These are phyloP conservation scores for Salvia sclarea DNA, from an alignment of 305 asterid species.

Conservation along the genomic window DNA sequence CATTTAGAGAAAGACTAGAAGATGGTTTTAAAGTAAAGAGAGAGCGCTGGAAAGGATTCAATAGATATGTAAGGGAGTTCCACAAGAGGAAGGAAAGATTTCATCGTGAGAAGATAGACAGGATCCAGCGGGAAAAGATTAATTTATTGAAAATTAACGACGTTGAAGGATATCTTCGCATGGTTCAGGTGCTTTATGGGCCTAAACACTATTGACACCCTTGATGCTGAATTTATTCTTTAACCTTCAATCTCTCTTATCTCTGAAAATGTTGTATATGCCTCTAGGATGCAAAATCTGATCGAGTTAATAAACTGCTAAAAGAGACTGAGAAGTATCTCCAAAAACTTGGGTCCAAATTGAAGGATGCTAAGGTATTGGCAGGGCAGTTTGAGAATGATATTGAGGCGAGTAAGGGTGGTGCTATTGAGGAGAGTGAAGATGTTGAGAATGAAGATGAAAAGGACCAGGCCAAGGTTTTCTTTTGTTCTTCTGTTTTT, in stretches of 20 bases:
- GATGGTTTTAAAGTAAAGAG: constrained; percentile 86
- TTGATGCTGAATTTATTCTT: constrained; percentile 13
- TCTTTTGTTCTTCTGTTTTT: constrained; percentile 19
- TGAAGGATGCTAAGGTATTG: constrained; percentile 81
- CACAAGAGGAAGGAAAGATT: constrained; percentile 95
- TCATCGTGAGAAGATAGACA: constrained; percentile 96
- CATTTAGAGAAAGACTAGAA: constrained; percentile 84
- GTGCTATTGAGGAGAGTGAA: constrained; percentile 63
- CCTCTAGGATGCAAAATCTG: constrained; percentile 94
- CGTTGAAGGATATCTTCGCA: constrained; percentile 98
- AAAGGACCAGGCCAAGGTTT: constrained; percentile 95
- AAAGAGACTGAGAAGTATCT: constrained; percentile 98
- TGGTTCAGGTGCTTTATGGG: constrained; percentile 81
- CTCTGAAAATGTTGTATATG: constrained; percentile 33
- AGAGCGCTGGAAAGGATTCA: constrained; percentile 94
- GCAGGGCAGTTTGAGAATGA: constrained; percentile 73
- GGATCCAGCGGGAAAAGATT: constrained; percentile 98
- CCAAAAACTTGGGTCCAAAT: constrained; percentile 85
- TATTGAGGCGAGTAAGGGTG: constrained; percentile 60
- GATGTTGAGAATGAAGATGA: constrained; percentile 76
- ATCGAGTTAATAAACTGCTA: constrained; percentile 82
- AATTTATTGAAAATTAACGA: constrained; percentile 93
- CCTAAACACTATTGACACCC: constrained; percentile 11
- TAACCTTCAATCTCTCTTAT: constrained; percentile 21
- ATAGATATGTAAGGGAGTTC: constrained; percentile 83